A percentile compares a stretch with the other conserved stretches of the same genome.
phyloP scores from a whole-genome alignment of 192 early-diverging fungal genomes.

The Chytriomyces sp. region DNA sequence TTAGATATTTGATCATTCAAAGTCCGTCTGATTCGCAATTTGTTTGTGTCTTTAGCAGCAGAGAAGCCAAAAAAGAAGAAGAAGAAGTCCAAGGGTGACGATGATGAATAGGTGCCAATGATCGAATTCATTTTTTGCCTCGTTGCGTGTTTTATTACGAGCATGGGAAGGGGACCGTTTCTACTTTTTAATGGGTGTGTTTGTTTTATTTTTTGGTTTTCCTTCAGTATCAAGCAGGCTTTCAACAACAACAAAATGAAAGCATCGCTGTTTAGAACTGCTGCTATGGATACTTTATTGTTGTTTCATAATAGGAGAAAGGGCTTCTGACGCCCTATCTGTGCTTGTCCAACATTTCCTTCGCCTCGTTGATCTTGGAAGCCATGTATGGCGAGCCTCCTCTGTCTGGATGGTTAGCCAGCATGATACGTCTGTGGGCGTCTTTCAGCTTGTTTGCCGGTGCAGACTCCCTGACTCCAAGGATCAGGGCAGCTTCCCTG shows the following conservation, averaged over 20 bases:
- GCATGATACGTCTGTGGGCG: slow-evolving; percentile 94
- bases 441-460: slow-evolving; percentile 83
- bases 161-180: no score
- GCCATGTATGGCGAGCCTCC: slow-evolving; percentile 95
- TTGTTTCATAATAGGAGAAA: no score
- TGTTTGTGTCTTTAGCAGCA: slow-evolving; percentile 40
- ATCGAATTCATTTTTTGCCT: no score
- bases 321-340: background rate
- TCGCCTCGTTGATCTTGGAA: slow-evolving; percentile 98
- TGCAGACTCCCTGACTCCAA: slow-evolving; percentile 63
- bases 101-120: background rate
- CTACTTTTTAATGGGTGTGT: no score
- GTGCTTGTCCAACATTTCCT: slow-evolving; percentile 87
- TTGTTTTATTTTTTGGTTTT: no score
- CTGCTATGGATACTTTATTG: no score
- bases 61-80: slow-evolving; percentile 63
- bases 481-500: slow-evolving; percentile 89
- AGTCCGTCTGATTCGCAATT: slow-evolving; percentile 22
- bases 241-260: no score
- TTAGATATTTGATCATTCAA: no score
- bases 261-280: no score
- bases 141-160: no score
- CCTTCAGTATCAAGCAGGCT: no score
- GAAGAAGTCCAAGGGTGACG: slow-evolving; percentile 37
- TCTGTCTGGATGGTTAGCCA: slow-evolving; percentile 97